Evolutionary conservation across 495 filamentous ascomycete genomes (phyloP).

Genomic region (Aspergillus kassunensis): DNA sequence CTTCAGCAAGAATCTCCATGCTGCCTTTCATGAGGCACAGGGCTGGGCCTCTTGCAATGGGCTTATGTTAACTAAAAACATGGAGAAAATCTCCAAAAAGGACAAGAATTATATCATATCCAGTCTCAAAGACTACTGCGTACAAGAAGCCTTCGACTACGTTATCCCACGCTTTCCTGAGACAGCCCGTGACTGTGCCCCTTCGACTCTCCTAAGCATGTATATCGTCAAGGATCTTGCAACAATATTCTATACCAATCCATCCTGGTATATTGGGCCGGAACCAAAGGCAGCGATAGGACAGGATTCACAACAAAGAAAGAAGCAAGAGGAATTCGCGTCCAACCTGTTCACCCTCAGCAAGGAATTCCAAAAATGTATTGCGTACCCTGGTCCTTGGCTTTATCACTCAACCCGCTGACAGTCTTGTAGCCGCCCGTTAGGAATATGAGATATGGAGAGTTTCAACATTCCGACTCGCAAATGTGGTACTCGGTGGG

Average conservation of each 20-base stretch:
- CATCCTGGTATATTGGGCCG: not conserved
- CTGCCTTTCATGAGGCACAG: not conserved
- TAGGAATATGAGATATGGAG: not conserved
- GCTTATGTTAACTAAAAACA: not conserved
- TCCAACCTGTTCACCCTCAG: not conserved
- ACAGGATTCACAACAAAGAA: not conserved
- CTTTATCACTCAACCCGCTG: not conserved
- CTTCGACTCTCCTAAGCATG: not conserved
- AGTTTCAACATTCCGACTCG: not conserved
- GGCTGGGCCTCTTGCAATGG: not conserved
- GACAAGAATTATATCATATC: not conserved
- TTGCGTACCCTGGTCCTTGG: not conserved
- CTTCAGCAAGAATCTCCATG: not conserved
- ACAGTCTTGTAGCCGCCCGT: not conserved
- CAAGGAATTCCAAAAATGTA: too few relatives aligned
- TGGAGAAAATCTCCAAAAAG: not conserved
- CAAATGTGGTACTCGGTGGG: not conserved
- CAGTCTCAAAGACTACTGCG: not conserved
- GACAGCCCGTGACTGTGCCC: not conserved
- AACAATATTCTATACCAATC: not conserved
- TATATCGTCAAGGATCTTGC: not conserved
- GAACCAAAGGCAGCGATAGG: not conserved
- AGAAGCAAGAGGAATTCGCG: not conserved
- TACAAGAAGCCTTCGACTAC: not conserved
- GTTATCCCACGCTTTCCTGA: not conserved